These are phyloP conservation scores for Penicillium pancosmium DNA, from an alignment of 495 filamentous ascomycete genomes.

Conservation along the genomic window DNA sequence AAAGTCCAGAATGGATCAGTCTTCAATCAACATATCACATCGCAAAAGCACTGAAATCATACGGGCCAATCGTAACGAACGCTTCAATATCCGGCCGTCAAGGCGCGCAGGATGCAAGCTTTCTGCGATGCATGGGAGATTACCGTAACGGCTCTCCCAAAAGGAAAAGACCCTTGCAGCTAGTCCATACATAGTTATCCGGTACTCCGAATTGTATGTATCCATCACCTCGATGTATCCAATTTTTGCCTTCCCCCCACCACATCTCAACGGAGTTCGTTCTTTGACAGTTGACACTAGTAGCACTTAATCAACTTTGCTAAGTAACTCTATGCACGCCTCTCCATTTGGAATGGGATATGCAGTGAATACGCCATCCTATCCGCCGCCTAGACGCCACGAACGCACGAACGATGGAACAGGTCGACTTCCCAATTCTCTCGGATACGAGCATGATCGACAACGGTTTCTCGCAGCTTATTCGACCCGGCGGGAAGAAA, in stretches of 20 bases:
- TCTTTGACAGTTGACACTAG: background rate
- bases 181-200: constrained; percentile 4
- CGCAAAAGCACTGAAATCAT: constrained; percentile 7
- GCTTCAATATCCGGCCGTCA: constrained; percentile 1
- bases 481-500: background rate
- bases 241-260: background rate
- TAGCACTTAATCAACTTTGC: too few relatives aligned
- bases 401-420: background rate
- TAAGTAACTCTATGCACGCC: background rate
- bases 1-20: background rate
- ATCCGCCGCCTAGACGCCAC: constrained; percentile 6
- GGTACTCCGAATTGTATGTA: constrained; percentile 5
- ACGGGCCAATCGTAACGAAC: constrained; percentile 7
- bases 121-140: constrained; percentile 16
- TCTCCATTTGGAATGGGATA: background rate
- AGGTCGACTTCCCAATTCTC: background rate
- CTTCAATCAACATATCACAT: background rate
- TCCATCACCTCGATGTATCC: background rate
- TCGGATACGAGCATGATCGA: constrained; percentile 22
- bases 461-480: constrained; percentile 32
- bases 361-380: background rate
- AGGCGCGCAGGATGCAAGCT: constrained; percentile 14
- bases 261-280: background rate
- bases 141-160: background rate
- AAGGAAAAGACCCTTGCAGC: constrained; percentile 22